These are phyloP conservation scores for Diaporthe eres DNA, from an alignment of 2,329 filamentous ascomycete species.

Conservation along the genomic window DNA sequence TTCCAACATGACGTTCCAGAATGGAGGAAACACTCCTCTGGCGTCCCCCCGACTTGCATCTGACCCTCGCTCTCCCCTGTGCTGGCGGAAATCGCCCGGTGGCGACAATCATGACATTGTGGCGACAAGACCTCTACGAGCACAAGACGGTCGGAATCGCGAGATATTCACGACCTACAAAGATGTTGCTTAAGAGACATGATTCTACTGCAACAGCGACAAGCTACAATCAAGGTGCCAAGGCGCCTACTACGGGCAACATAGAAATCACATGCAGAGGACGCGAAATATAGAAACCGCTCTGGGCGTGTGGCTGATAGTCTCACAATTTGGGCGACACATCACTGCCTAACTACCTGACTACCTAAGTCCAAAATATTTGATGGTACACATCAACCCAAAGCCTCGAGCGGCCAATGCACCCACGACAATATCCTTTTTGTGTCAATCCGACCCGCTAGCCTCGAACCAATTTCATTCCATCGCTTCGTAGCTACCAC, in stretches of 20 bases:
- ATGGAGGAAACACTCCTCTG: constrained; percentile 29
- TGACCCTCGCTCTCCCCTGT: not conserved
- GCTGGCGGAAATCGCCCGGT: not conserved
- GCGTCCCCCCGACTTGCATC: constrained; percentile 12
- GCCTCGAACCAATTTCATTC: not conserved
- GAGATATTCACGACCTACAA: not conserved
- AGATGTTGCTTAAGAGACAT: not conserved
- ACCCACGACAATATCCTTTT: not conserved
- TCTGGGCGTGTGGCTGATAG: not conserved
- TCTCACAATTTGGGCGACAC: constrained; percentile 1
- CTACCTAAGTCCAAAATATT: not conserved
- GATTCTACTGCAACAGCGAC: not conserved
- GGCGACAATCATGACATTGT: not conserved
- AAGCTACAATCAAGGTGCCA: not conserved
- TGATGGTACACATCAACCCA: not conserved
- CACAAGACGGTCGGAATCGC: not conserved
- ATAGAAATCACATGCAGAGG: not conserved
- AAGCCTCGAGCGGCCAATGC: not conserved
- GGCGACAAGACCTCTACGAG: not conserved
- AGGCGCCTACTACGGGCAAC: too few species aligned
- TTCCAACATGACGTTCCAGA: constrained; percentile 19
- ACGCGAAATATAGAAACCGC: not conserved
- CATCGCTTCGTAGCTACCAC: not conserved
- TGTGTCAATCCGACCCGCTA: not conserved
- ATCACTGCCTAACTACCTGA: constrained; percentile 1